These are phyloP conservation scores for Mortierella sp. DNA, from an alignment of 371 early-diverging fungal genomes.

Conservation along the genomic window DNA sequence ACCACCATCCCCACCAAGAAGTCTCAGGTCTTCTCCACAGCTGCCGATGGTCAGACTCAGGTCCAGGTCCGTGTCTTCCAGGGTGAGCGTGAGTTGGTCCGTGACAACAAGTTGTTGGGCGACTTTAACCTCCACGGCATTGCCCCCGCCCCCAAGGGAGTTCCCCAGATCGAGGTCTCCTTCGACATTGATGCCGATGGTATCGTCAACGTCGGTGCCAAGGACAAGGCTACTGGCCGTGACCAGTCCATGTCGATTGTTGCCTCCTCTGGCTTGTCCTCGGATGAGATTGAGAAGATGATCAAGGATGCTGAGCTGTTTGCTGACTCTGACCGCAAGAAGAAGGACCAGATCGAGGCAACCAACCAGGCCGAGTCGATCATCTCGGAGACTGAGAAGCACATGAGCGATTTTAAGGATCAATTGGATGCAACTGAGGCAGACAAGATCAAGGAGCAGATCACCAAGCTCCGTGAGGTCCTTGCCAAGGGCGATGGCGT, in stretches of 20 bases:
- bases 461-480: slow-evolving; percentile 79
- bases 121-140: slow-evolving; percentile 94
- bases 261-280: slow-evolving; percentile 96
- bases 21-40: slow-evolving; percentile 98
- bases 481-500: slow-evolving; percentile 71
- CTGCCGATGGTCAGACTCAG: slow-evolving; percentile 98
- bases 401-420: slow-evolving; percentile 94
- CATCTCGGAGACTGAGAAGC: slow-evolving; percentile 93
- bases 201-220: slow-evolving; percentile 98
- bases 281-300: slow-evolving; percentile 97
- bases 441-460: slow-evolving; percentile 83
- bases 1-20: slow-evolving; percentile 99
- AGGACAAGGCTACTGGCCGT: slow-evolving; percentile 96
- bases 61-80: slow-evolving; percentile 99
- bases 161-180: slow-evolving; percentile 95
- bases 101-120: slow-evolving; percentile 98
- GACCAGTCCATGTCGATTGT: slow-evolving; percentile 97
- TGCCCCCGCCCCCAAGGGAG: slow-evolving; percentile 94
- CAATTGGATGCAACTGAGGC: slow-evolving; percentile 88
- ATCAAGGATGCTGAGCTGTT: slow-evolving; percentile 92
- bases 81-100: slow-evolving; percentile 98
- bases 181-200: slow-evolving; percentile 99
- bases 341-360: slow-evolving; percentile 94
- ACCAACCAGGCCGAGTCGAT: slow-evolving; percentile 93
- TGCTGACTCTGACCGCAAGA: slow-evolving; percentile 92